Conservation (phyloP, 2,329 filamentous ascomycete species). For the Fusarium caatingaense region DNA sequence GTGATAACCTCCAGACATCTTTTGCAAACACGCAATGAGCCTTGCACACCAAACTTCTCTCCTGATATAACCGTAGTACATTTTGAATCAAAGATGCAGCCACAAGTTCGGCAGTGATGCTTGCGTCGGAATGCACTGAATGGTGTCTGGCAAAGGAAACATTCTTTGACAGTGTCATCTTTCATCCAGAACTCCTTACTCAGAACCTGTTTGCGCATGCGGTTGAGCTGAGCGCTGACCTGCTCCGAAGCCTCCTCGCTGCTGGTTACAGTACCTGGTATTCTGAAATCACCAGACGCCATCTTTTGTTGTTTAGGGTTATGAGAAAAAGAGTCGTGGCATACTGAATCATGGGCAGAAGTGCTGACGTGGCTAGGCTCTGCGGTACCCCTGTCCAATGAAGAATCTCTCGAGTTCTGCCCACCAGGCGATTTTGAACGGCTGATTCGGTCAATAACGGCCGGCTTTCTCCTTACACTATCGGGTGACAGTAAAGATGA, state of each 20-base stretch:
- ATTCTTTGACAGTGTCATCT: constrained; percentile 97
- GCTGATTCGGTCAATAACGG: constrained; percentile 67
- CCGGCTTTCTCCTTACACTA: constrained; percentile 58
- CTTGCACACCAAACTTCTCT: constrained; percentile 85
- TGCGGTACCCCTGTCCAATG: constrained; percentile 66
- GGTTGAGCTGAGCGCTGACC: constrained; percentile 71
- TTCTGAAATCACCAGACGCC: constrained; percentile 60
- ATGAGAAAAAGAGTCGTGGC: constrained; percentile 66
- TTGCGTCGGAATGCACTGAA: constrained; percentile 96
- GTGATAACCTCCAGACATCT: constrained; percentile 93
- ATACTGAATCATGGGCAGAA: constrained; percentile 68
- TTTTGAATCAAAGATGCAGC: constrained; percentile 98
- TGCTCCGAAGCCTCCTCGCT: constrained; percentile 66
- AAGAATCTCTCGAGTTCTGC: constrained; percentile 67
- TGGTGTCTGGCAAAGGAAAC: constrained; percentile 88
- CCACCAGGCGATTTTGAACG: constrained; percentile 57
- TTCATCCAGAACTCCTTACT: constrained; percentile 99
- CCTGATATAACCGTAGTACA: constrained; percentile 94
- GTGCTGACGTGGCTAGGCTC: constrained; percentile 69
- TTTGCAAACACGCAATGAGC: constrained; percentile 89
- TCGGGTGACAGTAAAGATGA: constrained; percentile 53
- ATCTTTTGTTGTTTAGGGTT: constrained; percentile 59
- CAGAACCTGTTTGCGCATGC: constrained; percentile 86
- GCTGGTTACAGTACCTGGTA: constrained; percentile 67
- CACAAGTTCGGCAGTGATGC: constrained; percentile 94